A percentile compares a stretch with the other conserved stretches of the same genome.
phyloP scores from a whole-genome alignment of 2,329 filamentous ascomycete species.

The Microdochium bolleyi region DNA sequence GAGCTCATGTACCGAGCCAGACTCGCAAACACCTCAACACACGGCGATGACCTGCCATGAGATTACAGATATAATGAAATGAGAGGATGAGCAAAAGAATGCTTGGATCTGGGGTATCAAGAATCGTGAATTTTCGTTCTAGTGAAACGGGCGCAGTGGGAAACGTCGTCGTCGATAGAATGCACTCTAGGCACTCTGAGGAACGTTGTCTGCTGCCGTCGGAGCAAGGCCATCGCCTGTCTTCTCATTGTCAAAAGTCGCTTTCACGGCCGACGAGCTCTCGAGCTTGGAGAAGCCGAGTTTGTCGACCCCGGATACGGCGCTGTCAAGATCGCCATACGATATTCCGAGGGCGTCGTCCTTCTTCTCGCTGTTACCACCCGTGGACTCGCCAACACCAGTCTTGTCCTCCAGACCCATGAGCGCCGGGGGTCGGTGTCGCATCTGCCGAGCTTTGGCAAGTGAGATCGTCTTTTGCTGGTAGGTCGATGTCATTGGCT shows the following conservation, averaged over 20 bases:
- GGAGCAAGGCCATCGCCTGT: slow-evolving; percentile 16
- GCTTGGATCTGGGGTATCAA: not conserved
- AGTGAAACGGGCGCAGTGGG: not conserved
- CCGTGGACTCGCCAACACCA: slow-evolving; percentile 16
- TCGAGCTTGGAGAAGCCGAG: slow-evolving; percentile 20
- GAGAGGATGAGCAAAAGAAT: not conserved
- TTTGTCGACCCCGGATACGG: slow-evolving; percentile 27
- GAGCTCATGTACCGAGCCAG: too few species aligned
- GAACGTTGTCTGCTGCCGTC: slow-evolving; percentile 9
- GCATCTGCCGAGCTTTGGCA: slow-evolving; percentile 78
- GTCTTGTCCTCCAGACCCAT: slow-evolving; percentile 58
- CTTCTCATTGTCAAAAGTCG: slow-evolving; percentile 21
- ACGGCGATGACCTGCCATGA: not conserved
- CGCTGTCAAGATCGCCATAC: slow-evolving; percentile 29
- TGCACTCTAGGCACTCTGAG: slow-evolving; percentile 16
- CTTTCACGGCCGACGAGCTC: slow-evolving; percentile 20
- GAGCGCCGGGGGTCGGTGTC: slow-evolving; percentile 80
- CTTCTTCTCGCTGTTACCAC: slow-evolving; percentile 15
- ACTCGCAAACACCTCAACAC: not conserved
- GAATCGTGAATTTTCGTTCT: not conserved
- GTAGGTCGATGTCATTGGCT: slow-evolving; percentile 82
- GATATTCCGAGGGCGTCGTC: slow-evolving; percentile 28
- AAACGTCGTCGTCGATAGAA: not conserved
- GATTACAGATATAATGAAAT: not conserved
- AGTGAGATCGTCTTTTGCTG: slow-evolving; percentile 96